phyloP scores from a whole-genome alignment of 176 grass and related monocot genomes.

The Themeda triandra region DNA sequence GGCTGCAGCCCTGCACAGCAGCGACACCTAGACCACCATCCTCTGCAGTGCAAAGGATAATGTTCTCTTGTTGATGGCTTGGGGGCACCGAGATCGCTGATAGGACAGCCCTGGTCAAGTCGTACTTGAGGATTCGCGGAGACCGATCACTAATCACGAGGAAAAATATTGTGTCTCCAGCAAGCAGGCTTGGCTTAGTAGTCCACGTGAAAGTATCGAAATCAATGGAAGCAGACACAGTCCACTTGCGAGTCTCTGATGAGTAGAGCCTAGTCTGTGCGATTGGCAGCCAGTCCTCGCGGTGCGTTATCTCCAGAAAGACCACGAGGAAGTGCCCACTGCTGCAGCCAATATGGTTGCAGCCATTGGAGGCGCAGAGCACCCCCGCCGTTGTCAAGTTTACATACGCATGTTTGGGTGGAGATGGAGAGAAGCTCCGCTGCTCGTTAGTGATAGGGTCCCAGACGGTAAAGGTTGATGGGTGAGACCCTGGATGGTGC shows the following conservation, averaged over 20 bases:
- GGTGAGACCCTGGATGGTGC: background rate
- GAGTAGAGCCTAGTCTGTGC: background rate
- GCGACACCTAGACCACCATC: background rate
- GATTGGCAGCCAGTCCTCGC: no score
- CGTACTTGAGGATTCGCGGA: background rate
- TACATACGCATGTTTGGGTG: no score
- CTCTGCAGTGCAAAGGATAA: background rate
- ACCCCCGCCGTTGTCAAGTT: background rate
- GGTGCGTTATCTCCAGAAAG: no score
- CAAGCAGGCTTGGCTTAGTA: background rate
- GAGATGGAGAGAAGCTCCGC: rapidly evolving
- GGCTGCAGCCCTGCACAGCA: background rate
- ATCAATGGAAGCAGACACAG: background rate
- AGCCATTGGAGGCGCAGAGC: background rate
- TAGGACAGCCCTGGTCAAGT: background rate
- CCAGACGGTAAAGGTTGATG: background rate
- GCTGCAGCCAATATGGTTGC: background rate
- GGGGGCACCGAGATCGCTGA: no score
- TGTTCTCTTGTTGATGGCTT: no score
- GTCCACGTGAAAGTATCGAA: no score
- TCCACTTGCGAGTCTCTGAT: background rate
- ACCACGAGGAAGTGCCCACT: background rate
- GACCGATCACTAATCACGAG: rapidly evolving
- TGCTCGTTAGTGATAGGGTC: background rate
- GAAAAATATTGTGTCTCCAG: background rate